These are phyloP conservation scores for Elsinoe batatas DNA, from an alignment of 2,329 filamentous ascomycete species.

Conservation along the genomic window DNA sequence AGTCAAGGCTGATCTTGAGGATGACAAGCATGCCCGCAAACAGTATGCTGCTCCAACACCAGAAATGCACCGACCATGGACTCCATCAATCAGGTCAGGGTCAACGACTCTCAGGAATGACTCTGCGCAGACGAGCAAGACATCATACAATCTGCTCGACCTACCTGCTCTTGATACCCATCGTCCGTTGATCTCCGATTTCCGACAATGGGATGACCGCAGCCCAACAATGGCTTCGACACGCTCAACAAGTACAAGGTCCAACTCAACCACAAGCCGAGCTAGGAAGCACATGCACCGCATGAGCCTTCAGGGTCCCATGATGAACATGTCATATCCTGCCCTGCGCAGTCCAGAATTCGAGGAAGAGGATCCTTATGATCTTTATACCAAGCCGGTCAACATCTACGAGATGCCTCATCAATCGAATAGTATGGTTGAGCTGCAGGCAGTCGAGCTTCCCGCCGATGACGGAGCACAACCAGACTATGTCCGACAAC, in stretches of 20 bases:
- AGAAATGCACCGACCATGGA: constrained; percentile 1
- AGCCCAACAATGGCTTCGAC: background rate
- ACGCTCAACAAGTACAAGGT: background rate
- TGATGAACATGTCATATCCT: background rate
- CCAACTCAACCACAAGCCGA: background rate
- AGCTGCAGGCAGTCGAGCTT: constrained; percentile 1
- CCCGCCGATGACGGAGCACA: background rate
- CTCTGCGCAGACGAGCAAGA: constrained; percentile 3
- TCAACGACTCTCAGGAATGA: constrained; percentile 6
- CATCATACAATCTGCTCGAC: background rate
- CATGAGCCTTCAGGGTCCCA: constrained; percentile 1
- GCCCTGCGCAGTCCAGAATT: background rate
- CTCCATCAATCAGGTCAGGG: background rate
- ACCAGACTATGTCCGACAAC: constrained; percentile 5
- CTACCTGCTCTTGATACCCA: background rate
- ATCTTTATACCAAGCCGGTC: background rate
- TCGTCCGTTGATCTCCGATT: background rate
- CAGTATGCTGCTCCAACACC: constrained; percentile 6
- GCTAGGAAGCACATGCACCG: constrained; percentile 4
- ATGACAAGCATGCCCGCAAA: constrained; percentile 15
- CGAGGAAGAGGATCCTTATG: background rate
- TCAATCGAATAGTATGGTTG: background rate
- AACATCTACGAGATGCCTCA: background rate
- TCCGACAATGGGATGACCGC: background rate
- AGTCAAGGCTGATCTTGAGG: constrained; percentile 16